phyloP scores from a whole-genome alignment of 345 rosid genomes.

The Clausena lansium region DNA sequence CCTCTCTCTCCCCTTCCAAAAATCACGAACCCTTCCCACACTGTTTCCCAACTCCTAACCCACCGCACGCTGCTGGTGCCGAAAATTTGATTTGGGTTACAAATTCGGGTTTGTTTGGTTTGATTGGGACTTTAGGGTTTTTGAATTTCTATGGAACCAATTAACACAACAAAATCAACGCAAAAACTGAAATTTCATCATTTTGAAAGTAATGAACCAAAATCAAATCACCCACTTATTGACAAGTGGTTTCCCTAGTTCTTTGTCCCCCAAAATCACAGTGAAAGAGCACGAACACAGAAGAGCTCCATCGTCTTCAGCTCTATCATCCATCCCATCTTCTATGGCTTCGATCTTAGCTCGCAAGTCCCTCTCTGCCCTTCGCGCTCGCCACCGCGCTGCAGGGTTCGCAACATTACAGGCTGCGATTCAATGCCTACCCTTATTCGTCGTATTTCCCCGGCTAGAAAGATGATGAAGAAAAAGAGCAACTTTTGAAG shows the following conservation, averaged over 20 bases:
- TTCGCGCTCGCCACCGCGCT: slow-evolving; percentile 61
- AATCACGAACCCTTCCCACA: too few species aligned
- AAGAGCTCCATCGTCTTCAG: slow-evolving; percentile 9
- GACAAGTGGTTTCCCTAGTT: neutral
- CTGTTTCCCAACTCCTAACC: too few species aligned
- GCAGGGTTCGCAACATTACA: slow-evolving; percentile 46
- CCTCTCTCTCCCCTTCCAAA: too few species aligned
- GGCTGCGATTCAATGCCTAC: slow-evolving; percentile 41
- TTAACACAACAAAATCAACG: too few species aligned
- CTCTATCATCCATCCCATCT: slow-evolving; percentile 1
- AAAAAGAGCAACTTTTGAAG: slow-evolving; percentile 84
- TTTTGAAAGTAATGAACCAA: too few species aligned
- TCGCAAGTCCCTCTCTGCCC: slow-evolving; percentile 71
- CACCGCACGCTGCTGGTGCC: too few species aligned
- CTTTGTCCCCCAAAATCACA: neutral
- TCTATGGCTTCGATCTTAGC: slow-evolving; percentile 74
- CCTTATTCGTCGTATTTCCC: slow-evolving; percentile 33
- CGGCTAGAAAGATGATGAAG: slow-evolving; percentile 73
- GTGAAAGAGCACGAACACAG: slow-evolving; percentile 19
- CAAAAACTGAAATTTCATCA: too few species aligned
- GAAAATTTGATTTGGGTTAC: too few species aligned
- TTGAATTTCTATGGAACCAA: too few species aligned
- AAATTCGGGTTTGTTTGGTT: too few species aligned
- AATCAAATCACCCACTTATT: neutral
- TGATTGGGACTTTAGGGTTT: too few species aligned